These are phyloP conservation scores for Trifolium subterraneum DNA, from an alignment of 306 rosid genomes.

Conservation along the genomic window DNA sequence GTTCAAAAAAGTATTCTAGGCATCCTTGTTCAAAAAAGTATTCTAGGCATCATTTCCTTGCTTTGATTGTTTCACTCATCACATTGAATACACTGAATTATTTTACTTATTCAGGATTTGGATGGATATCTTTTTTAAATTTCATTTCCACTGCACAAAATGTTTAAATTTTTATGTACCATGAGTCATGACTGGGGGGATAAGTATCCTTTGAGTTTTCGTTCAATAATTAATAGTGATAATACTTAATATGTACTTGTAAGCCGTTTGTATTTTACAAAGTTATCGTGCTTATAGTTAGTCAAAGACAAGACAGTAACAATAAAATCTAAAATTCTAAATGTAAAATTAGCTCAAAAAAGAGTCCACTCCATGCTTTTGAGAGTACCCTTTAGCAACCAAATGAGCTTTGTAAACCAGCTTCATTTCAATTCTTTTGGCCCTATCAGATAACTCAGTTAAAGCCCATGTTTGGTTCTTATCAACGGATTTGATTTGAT, in stretches of 20 bases:
- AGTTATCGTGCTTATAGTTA: constrained; percentile 10
- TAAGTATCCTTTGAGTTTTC: not conserved
- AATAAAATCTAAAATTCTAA: not conserved
- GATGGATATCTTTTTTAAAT: not conserved
- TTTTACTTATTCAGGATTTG: constrained; percentile 20
- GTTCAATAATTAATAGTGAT: constrained; percentile 14
- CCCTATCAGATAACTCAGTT: not conserved
- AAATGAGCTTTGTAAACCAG: not conserved
- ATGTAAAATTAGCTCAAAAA: constrained; percentile 3
- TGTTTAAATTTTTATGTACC: not conserved
- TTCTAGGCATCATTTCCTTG: constrained; percentile 23
- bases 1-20: too few relatives aligned
- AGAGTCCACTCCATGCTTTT: not conserved
- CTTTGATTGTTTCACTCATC: constrained; percentile 22
- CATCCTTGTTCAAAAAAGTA: too few relatives aligned
- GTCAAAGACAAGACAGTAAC: not conserved
- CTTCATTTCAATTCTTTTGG: not conserved
- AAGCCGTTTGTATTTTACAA: constrained; percentile 25
- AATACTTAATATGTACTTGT: constrained; percentile 3
- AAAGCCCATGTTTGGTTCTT: not conserved
- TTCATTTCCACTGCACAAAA: not conserved
- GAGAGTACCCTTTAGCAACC: not conserved
- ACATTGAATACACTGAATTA: constrained; percentile 11
- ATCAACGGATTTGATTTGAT: too few relatives aligned
- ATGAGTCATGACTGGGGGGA: constrained; percentile 11